Percentiles rank a stretch among this genome's conserved stretches.
phyloP scores from a whole-genome alignment of 179 eudicot genomes.

The Carnegiea gigantea region DNA sequence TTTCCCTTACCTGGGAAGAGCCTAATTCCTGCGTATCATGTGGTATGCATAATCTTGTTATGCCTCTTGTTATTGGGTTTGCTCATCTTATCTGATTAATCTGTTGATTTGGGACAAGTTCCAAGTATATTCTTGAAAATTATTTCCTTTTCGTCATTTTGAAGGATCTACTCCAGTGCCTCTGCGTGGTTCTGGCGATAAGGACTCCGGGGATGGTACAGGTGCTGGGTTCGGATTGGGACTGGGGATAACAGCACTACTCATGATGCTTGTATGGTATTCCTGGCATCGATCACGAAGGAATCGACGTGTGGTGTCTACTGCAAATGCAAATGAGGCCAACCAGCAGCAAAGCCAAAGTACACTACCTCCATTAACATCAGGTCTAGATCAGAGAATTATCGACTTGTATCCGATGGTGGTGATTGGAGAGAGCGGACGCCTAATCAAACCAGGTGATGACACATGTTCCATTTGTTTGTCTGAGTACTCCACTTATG shows the following conservation, averaged over 20 bases:
- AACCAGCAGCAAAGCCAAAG: not conserved
- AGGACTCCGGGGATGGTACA: not conserved
- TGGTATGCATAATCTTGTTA: not conserved
- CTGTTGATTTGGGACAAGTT: not conserved
- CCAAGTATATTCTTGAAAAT: too few species aligned
- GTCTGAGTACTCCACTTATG: not conserved
- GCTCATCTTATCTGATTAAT: too few species aligned
- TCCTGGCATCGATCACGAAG: not conserved
- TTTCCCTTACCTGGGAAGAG: slow-evolving; percentile 3
- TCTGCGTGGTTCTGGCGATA: not conserved
- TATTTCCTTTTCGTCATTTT: not conserved
- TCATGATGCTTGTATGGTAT: not conserved
- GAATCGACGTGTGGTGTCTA: not conserved
- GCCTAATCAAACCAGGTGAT: slow-evolving; percentile 4
- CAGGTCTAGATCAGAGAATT: not conserved
- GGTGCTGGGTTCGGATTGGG: not conserved
- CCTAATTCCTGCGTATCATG: not conserved
- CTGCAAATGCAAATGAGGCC: not conserved
- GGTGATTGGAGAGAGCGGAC: slow-evolving; percentile 3
- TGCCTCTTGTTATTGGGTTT: not conserved
- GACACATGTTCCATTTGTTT: slow-evolving; percentile 17
- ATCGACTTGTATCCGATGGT: slow-evolving; percentile 13
- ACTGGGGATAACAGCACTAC: not conserved
- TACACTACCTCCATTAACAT: not conserved
- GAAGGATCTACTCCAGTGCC: not conserved